Percentiles rank a stretch among this genome's conserved stretches.
Evolutionary conservation across 73 alveolate species (phyloP).

Genomic region (Diophrys sp.): DNA sequence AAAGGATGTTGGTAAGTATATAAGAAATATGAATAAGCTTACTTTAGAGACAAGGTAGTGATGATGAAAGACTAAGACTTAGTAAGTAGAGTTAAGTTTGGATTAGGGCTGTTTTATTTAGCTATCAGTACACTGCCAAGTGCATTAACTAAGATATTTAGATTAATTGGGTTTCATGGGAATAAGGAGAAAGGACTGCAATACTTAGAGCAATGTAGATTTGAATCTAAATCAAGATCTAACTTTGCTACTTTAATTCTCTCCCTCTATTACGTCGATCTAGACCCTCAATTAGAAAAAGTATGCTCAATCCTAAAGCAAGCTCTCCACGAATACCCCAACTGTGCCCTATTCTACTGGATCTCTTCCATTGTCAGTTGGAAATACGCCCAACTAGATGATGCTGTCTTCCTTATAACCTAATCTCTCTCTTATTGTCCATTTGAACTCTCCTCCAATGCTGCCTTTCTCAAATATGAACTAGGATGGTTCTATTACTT

Average conservation of each 20-base stretch:
- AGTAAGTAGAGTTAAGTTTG: constrained; percentile 39
- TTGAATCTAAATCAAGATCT: constrained; percentile 15
- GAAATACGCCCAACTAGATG: constrained; percentile 57
- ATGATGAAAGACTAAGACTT: constrained; percentile 17
- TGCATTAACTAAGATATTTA: constrained; percentile 32
- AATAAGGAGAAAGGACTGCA: constrained; percentile 47
- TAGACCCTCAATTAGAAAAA: constrained; percentile 50
- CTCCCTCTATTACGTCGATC: constrained; percentile 50
- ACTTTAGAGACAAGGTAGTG: not conserved
- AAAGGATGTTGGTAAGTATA: constrained; percentile 52
- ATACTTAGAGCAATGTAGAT: constrained; percentile 43
- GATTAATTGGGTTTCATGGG: constrained; percentile 52
- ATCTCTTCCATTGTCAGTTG: constrained; percentile 53
- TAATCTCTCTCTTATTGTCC: constrained; percentile 42
- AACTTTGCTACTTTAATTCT: constrained; percentile 48
- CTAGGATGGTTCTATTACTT: constrained; percentile 65
- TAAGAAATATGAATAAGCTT: constrained; percentile 36
- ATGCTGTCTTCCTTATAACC: constrained; percentile 46
- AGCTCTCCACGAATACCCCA: constrained; percentile 36
- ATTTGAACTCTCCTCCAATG: constrained; percentile 13
- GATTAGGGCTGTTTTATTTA: constrained; percentile 56
- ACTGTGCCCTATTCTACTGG: constrained; percentile 62
- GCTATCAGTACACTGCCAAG: constrained; percentile 48
- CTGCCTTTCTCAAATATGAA: constrained; percentile 66
- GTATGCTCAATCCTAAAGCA: constrained; percentile 29